These are phyloP conservation scores for Ascomycota sp. DNA, from an alignment of 2,329 filamentous ascomycete species.

Conservation along the genomic window DNA sequence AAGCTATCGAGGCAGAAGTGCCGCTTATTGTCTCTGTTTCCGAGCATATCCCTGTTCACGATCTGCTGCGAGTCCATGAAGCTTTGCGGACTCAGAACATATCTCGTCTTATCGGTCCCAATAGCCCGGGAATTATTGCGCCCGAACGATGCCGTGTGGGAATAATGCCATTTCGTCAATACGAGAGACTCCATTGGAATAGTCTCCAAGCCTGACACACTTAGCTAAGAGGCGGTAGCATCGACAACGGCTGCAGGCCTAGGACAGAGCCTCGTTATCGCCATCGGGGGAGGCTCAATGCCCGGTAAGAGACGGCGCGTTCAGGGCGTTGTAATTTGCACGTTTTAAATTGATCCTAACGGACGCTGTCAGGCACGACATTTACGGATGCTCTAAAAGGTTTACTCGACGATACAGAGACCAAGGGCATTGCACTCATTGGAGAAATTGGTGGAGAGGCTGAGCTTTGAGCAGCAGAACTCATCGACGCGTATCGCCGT, in stretches of 20 bases:
- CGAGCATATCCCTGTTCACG: slow-evolving; percentile 61
- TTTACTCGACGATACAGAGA: slow-evolving; percentile 47
- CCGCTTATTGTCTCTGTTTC: slow-evolving; percentile 61
- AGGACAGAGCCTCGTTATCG: slow-evolving; percentile 58
- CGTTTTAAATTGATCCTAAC: too few relatives aligned
- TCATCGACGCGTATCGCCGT: slow-evolving; percentile 43
- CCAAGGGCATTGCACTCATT: slow-evolving; percentile 50
- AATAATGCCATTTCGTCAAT: slow-evolving; percentile 21
- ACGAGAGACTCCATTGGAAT: slow-evolving; percentile 48
- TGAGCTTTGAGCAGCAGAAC: slow-evolving; percentile 50
- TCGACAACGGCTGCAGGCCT: slow-evolving; percentile 53
- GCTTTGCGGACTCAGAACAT: slow-evolving; percentile 51
- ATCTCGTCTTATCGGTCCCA: slow-evolving; percentile 58
- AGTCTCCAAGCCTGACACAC: slow-evolving; percentile 59
- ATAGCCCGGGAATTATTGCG: slow-evolving; percentile 62
- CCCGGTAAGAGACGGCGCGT: slow-evolving; percentile 36
- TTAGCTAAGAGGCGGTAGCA: slow-evolving; percentile 64
- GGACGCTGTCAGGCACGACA: too few relatives aligned
- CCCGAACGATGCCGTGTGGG: slow-evolving; percentile 39
- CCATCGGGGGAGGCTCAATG: slow-evolving; percentile 57
- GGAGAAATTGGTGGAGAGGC: slow-evolving; percentile 53
- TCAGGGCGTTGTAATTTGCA: too few relatives aligned
- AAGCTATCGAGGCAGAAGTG: slow-evolving; percentile 59
- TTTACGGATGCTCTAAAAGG: slow-evolving; percentile 49
- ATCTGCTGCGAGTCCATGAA: slow-evolving; percentile 50